A percentile compares a stretch with the other conserved stretches of the same genome.
These are phyloP conservation scores for Wickerhamiella dianesei DNA, from an alignment of 805 yeast genomes.

Conservation along the genomic window DNA sequence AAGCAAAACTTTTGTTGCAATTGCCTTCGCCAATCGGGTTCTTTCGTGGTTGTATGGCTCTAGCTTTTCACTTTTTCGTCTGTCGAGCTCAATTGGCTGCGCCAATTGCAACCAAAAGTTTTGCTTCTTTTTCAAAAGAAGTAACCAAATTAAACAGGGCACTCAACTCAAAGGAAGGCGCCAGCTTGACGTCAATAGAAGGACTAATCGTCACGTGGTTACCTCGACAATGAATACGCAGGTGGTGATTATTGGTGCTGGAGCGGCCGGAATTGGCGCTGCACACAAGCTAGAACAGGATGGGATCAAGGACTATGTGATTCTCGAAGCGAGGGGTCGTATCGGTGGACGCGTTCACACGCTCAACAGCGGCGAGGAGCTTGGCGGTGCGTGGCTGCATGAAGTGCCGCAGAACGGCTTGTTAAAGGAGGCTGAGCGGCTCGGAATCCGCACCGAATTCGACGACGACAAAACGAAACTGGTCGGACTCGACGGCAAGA, in stretches of 20 bases:
- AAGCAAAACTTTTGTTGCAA: too few species aligned
- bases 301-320: conserved; percentile 15
- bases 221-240: neutral
- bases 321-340: conserved; percentile 24
- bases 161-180: too few species aligned
- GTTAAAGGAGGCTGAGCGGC: conserved; percentile 13
- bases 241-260: conserved; percentile 24
- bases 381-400: conserved; percentile 22
- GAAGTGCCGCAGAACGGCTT: conserved; percentile 17
- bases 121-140: too few species aligned
- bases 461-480: conserved; percentile 17
- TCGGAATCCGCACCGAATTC: conserved; percentile 10
- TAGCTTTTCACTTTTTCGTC: too few species aligned
- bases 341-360: conserved; percentile 22
- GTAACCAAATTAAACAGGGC: too few species aligned
- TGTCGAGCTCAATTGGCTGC: too few species aligned
- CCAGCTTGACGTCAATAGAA: too few species aligned
- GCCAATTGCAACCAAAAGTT: too few species aligned
- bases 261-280: conserved; percentile 24
- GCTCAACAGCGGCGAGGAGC: conserved; percentile 11
- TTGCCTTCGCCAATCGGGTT: too few species aligned
- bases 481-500: conserved; percentile 11
- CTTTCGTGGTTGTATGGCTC: too few species aligned
- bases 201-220: too few species aligned
- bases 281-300: conserved; percentile 19